Conservation (phyloP, 805 yeast species). For the Saturnispora gosingensis region DNA sequence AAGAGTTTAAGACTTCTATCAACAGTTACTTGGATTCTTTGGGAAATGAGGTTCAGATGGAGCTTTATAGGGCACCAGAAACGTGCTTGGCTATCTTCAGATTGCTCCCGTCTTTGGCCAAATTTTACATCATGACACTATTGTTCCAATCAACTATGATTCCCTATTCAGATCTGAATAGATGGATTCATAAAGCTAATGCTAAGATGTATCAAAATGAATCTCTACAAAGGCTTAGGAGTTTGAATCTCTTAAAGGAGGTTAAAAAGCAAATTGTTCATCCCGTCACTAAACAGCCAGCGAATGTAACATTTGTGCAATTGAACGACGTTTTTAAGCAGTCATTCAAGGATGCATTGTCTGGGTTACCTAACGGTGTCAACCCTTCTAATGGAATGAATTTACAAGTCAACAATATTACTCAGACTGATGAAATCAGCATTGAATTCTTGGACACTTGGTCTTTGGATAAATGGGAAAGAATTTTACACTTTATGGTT, state of each 20-base stretch:
- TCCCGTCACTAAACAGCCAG: conserved; percentile 28
- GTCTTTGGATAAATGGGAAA: conserved; percentile 88
- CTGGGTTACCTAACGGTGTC: conserved; percentile 39
- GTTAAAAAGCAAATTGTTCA: conserved; percentile 26
- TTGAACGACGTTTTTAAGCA: conserved; percentile 66
- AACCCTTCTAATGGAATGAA: background rate
- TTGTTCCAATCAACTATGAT: conserved; percentile 72
- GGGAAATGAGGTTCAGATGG: conserved; percentile 76
- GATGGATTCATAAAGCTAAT: conserved; percentile 50
- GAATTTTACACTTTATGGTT: conserved; percentile 93
- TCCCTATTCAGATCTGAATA: conserved; percentile 55
- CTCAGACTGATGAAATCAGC: conserved; percentile 34
- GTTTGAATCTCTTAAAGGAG: conserved; percentile 68
- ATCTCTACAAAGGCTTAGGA: conserved; percentile 65
- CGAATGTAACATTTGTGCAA: conserved; percentile 30
- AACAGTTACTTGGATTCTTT: conserved; percentile 85
- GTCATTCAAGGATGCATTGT: conserved; percentile 72
- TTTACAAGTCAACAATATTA: conserved; percentile 1
- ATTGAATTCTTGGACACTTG: conserved; percentile 64
- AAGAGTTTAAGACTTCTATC: conserved; percentile 58
- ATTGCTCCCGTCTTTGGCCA: conserved; percentile 80
- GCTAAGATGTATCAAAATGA: conserved; percentile 52
- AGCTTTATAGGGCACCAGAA: conserved; percentile 82
- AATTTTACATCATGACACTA: conserved; percentile 80
- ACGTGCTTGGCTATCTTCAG: conserved; percentile 92